These are phyloP conservation scores for Acacia melanoxylon DNA, from an alignment of 306 rosid species.

Conservation along the genomic window DNA sequence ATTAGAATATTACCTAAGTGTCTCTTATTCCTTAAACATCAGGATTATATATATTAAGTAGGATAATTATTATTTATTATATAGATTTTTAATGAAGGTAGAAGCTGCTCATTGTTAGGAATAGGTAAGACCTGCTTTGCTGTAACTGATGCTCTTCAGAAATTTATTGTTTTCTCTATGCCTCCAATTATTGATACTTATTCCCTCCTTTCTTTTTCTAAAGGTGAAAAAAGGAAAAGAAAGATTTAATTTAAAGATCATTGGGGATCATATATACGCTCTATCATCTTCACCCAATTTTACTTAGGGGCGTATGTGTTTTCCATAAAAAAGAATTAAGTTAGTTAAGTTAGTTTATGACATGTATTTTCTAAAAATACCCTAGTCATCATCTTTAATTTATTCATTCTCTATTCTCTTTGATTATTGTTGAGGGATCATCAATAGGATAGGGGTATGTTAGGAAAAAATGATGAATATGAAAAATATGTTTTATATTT, in stretches of 20 bases:
- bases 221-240: background rate
- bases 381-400: too few relatives aligned
- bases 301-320: background rate
- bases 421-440: too few relatives aligned
- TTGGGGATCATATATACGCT: background rate
- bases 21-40: constrained; percentile 35
- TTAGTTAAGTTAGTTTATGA: too few relatives aligned
- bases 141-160: constrained; percentile 16
- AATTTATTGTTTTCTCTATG: background rate
- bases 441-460: too few relatives aligned
- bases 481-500: too few relatives aligned
- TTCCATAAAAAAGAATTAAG: too few relatives aligned
- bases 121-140: constrained; percentile 32
- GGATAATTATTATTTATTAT: constrained; percentile 19
- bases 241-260: background rate
- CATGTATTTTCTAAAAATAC: too few relatives aligned
- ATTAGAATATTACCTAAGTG: constrained; percentile 35
- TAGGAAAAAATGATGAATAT: too few relatives aligned
- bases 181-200: background rate
- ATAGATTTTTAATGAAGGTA: background rate
- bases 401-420: too few relatives aligned
- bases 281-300: background rate
- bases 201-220: background rate
- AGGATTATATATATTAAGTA: constrained; percentile 2
- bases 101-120: constrained; percentile 13